Percentiles rank a stretch among this genome's conserved stretches.
These are phyloP conservation scores for Schizopora paradoxa DNA, from an alignment of 1,284 basidiomycete genomes.

Conservation along the genomic window DNA sequence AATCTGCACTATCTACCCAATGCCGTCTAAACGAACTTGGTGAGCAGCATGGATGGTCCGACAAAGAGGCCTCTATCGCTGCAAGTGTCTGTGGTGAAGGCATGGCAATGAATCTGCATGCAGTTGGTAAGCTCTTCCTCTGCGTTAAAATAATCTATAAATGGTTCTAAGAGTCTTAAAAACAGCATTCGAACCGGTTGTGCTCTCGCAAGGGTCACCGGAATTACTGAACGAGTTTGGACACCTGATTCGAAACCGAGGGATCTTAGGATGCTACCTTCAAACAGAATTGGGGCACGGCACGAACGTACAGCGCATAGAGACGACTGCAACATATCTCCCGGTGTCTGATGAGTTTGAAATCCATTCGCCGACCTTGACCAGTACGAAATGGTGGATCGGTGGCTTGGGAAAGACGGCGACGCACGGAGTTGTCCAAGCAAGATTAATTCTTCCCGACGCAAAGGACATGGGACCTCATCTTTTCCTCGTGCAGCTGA, in stretches of 20 bases:
- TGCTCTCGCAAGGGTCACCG: slow-evolving; percentile 52
- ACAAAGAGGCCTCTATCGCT: slow-evolving; percentile 41
- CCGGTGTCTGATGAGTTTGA: slow-evolving; percentile 66
- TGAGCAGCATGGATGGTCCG: slow-evolving; percentile 47
- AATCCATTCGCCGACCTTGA: slow-evolving; percentile 71
- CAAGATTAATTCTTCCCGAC: slow-evolving; percentile 61
- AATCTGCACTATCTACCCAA: slow-evolving; percentile 43
- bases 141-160: background rate
- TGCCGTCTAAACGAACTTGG: slow-evolving; percentile 54
- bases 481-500: slow-evolving; percentile 68
- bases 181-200: slow-evolving; percentile 62
- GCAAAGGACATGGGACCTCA: slow-evolving; percentile 70
- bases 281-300: slow-evolving; percentile 79
- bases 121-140: slow-evolving; percentile 40
- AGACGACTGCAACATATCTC: slow-evolving; percentile 77
- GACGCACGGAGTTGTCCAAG: slow-evolving; percentile 77
- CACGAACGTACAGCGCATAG: slow-evolving; percentile 62
- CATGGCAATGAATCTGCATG: slow-evolving; percentile 50
- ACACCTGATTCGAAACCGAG: slow-evolving; percentile 43
- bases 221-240: slow-evolving; percentile 46
- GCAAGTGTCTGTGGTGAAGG: slow-evolving; percentile 44
- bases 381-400: slow-evolving; percentile 83
- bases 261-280: slow-evolving; percentile 67
- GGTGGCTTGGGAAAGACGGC: slow-evolving; percentile 68
- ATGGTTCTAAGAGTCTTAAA: slow-evolving; percentile 8